These are phyloP conservation scores for Euphorbia lathyris DNA, from an alignment of 345 rosid species.

Conservation along the genomic window DNA sequence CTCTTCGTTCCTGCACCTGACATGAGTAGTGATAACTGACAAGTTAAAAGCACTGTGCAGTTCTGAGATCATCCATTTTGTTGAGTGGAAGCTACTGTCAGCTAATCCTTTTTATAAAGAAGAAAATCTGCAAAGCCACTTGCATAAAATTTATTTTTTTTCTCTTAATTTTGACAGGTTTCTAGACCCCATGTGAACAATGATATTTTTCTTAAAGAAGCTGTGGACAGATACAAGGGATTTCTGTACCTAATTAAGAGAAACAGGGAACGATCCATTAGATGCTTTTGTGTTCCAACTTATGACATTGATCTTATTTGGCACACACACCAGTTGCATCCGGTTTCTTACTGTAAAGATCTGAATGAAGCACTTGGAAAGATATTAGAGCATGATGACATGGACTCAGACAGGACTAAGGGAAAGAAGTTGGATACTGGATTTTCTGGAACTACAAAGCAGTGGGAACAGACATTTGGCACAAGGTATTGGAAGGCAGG, in stretches of 20 bases:
- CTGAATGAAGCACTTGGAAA: conserved; percentile 56
- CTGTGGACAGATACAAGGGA: conserved; percentile 87
- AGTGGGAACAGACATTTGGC: conserved; percentile 86
- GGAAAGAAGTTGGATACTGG: conserved; percentile 88
- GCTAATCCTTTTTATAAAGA: neutral
- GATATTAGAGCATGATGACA: conserved; percentile 89
- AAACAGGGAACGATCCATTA: conserved; percentile 63
- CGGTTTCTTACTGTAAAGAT: conserved; percentile 67
- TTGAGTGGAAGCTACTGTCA: neutral
- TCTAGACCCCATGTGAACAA: conserved; percentile 58
- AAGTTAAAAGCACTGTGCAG: neutral
- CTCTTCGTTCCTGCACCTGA: neutral
- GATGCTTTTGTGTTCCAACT: conserved; percentile 81
- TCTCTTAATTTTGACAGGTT: conserved; percentile 47
- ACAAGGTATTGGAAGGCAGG: conserved; percentile 88
- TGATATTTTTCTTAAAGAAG: conserved; percentile 70
- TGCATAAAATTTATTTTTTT: neutral
- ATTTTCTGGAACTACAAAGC: conserved; percentile 73
- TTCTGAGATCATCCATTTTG: conserved; percentile 1
- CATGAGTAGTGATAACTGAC: neutral
- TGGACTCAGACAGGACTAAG: conserved; percentile 81
- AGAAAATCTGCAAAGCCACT: neutral
- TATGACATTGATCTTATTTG: conserved; percentile 95
- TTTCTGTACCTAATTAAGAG: conserved; percentile 77
- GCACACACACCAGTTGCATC: conserved; percentile 97